These are phyloP conservation scores for Xylaria sp. DNA, from an alignment of 2,329 filamentous ascomycete genomes.

Conservation along the genomic window DNA sequence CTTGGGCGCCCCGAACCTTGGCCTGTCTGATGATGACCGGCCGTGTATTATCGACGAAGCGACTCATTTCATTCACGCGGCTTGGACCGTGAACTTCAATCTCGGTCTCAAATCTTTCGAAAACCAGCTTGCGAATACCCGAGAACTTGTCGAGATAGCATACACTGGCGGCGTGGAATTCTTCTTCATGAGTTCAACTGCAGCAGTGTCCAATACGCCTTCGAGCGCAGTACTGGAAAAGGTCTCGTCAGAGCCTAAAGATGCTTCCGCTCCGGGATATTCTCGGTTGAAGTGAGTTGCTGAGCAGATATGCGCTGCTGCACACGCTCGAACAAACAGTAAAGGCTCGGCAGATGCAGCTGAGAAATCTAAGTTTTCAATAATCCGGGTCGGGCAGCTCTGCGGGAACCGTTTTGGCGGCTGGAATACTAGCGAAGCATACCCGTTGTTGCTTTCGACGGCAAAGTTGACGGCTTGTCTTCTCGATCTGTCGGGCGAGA, in stretches of 20 bases:
- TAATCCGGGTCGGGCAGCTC: constrained; percentile 55
- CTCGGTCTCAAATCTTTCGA: constrained; percentile 61
- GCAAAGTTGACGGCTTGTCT: constrained; percentile 46
- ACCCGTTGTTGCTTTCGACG: constrained; percentile 54
- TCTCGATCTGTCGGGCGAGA: constrained; percentile 46
- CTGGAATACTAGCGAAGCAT: constrained; percentile 57
- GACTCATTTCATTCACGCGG: constrained; percentile 64
- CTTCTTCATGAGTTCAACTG: constrained; percentile 39
- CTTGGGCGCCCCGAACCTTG: constrained; percentile 55
- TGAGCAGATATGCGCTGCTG: constrained; percentile 56
- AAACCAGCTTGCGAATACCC: constrained; percentile 55
- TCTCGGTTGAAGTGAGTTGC: constrained; percentile 64
- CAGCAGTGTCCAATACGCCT: constrained; percentile 23
- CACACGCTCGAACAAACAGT: constrained; percentile 33
- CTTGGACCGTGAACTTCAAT: constrained; percentile 70
- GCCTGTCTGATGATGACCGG: constrained; percentile 51
- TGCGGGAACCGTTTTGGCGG: constrained; percentile 48
- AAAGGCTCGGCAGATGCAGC: background rate
- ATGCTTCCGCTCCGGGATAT: constrained; percentile 58
- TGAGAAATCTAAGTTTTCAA: constrained; percentile 41
- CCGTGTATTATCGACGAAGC: constrained; percentile 47
- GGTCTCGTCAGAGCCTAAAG: constrained; percentile 47
- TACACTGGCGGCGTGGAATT: constrained; percentile 25
- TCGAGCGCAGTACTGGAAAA: constrained; percentile 47
- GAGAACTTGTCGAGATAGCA: constrained; percentile 55